These are phyloP conservation scores for Dactylellina sp. DNA, from an alignment of 2,329 filamentous ascomycete genomes.

Conservation along the genomic window DNA sequence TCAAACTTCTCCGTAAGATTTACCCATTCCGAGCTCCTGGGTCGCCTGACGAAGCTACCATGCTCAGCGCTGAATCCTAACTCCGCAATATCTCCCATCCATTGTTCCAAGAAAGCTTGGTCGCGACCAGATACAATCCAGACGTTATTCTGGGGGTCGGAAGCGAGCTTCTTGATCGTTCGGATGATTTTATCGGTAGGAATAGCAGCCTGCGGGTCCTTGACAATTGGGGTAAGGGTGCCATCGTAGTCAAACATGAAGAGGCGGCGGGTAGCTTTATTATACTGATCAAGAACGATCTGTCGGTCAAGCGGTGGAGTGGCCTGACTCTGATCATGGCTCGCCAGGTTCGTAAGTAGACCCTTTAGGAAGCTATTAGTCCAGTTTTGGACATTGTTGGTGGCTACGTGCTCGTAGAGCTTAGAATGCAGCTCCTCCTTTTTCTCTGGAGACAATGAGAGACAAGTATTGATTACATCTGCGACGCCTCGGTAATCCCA, in stretches of 20 bases:
- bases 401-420: conserved; percentile 85
- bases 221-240: conserved; percentile 93
- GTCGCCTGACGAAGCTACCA: conserved; percentile 91
- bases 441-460: conserved; percentile 77
- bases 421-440: conserved; percentile 77
- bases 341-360: conserved; percentile 81
- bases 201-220: conserved; percentile 87
- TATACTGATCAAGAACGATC: conserved; percentile 78
- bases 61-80: conserved; percentile 97
- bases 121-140: conserved; percentile 98
- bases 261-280: conserved; percentile 74
- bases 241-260: conserved; percentile 99
- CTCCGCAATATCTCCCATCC: conserved; percentile 88
- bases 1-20: conserved; percentile 87
- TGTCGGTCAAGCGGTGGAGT: conserved; percentile 85
- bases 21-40: conserved; percentile 81
- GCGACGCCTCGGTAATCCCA: conserved; percentile 91
- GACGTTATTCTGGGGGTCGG: conserved; percentile 85
- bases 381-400: conserved; percentile 88
- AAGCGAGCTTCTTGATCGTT: conserved; percentile 80
- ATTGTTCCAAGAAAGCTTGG: conserved; percentile 87
- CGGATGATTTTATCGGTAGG: conserved; percentile 85
- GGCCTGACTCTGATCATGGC: conserved; percentile 75
- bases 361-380: conserved; percentile 81
- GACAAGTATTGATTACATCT: conserved; percentile 81